A percentile compares a stretch with the other conserved stretches of the same genome.
Conservation (phyloP, 2,329 filamentous ascomycete species). For the Lachnellula occidentalis region DNA sequence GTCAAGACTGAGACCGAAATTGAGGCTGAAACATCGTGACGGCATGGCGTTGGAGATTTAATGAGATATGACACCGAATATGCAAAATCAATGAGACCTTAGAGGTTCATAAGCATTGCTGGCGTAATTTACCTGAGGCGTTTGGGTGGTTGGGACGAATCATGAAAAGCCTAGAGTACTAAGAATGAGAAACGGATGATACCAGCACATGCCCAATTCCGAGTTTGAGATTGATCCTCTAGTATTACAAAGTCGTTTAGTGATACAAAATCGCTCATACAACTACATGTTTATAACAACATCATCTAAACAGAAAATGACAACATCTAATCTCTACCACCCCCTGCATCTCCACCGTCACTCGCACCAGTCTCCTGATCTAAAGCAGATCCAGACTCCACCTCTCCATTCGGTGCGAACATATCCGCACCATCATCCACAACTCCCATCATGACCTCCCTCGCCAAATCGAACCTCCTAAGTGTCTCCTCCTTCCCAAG, state of each 20-base stretch:
- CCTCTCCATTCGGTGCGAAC: neutral
- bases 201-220: neutral
- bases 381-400: too few relatives aligned
- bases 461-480: constrained; percentile 30
- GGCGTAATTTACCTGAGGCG: constrained; percentile 17
- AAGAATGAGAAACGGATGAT: neutral
- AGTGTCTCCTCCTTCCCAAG: constrained; percentile 48
- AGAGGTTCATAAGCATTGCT: constrained; percentile 12
- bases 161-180: constrained; percentile 9
- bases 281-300: neutral
- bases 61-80: neutral
- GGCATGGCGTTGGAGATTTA: neutral
- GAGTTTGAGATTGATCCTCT: neutral
- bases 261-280: neutral
- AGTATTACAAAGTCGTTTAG: neutral
- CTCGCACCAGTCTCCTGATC: neutral
- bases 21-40: constrained; percentile 1
- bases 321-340: neutral
- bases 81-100: constrained; percentile 1
- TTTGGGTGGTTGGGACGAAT: constrained; percentile 14
- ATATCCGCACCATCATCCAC: neutral
- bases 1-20: neutral
- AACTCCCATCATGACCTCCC: constrained; percentile 7
- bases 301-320: neutral
- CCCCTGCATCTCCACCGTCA: neutral